These are phyloP conservation scores for Artemisia tridentata DNA, from an alignment of 129 eudicot species.

Conservation along the genomic window DNA sequence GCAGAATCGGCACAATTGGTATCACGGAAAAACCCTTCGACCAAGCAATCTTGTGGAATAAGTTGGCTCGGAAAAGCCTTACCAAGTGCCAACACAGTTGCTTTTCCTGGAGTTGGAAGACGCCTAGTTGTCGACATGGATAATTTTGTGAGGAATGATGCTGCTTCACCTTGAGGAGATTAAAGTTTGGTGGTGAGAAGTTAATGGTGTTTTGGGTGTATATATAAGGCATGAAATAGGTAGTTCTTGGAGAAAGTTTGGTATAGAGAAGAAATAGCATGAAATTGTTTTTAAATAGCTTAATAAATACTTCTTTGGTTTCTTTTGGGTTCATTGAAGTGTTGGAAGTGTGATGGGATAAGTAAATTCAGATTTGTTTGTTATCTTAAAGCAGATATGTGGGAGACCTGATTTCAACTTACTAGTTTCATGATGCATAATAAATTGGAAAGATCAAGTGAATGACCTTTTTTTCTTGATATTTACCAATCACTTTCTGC, in stretches of 20 bases:
- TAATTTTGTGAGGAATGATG: not conserved
- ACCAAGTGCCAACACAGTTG: constrained; percentile 67
- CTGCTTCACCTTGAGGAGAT: constrained; percentile 2
- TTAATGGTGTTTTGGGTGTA: constrained; percentile 14
- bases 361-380: constrained; percentile 43
- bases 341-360: constrained; percentile 50
- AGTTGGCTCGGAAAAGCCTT: constrained; percentile 90
- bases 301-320: constrained; percentile 33
- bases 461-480: not conserved
- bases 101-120: constrained; percentile 69
- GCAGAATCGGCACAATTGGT: constrained; percentile 75
- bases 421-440: not conserved
- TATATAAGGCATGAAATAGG: constrained; percentile 47
- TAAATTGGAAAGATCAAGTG: not conserved
- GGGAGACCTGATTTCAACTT: constrained; percentile 27
- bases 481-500: not conserved
- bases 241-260: constrained; percentile 69
- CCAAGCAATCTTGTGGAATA: constrained; percentile 84
- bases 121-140: constrained; percentile 52
- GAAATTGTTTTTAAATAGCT: constrained; percentile 41
- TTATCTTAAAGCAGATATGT: not conserved
- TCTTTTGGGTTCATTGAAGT: constrained; percentile 35
- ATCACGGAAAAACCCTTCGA: constrained; percentile 86
- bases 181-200: constrained; percentile 3
- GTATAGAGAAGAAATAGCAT: constrained; percentile 59